phyloP scores from a whole-genome alignment of 73 alveolate species.

The Tetrahymena thermophila region DNA sequence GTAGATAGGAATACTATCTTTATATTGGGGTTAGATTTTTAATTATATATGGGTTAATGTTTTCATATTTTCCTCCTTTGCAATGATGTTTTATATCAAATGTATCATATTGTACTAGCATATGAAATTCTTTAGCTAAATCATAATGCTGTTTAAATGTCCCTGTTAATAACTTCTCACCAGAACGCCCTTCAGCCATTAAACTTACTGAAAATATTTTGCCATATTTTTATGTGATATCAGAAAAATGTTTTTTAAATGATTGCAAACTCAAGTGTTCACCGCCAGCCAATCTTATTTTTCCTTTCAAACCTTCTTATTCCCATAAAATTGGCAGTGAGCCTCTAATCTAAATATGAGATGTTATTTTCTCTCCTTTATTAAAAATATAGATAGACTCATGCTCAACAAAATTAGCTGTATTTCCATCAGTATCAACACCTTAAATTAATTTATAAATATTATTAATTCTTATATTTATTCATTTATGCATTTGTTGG shows the following conservation, averaged over 20 bases:
- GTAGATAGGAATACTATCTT: background rate
- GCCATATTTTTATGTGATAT: conserved; percentile 67
- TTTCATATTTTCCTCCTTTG: background rate
- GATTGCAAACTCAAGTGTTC: conserved; percentile 65
- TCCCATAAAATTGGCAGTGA: conserved; percentile 93
- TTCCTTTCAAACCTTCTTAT: conserved; percentile 54
- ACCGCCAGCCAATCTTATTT: conserved; percentile 66
- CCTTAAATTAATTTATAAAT: background rate
- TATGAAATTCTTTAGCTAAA: background rate
- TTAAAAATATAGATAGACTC: conserved; percentile 73
- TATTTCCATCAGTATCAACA: conserved; percentile 89
- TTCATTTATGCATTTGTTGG: too few species aligned
- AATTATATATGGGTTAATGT: background rate
- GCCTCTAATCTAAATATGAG: conserved; percentile 82
- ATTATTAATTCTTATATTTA: too few species aligned
- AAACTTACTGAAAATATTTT: conserved; percentile 24
- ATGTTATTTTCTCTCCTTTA: conserved; percentile 34
- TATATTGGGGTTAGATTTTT: background rate
- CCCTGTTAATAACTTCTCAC: background rate
- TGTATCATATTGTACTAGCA: background rate
- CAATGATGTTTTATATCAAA: background rate
- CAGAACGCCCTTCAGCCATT: background rate
- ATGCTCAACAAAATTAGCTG: conserved; percentile 87
- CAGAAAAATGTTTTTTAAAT: conserved; percentile 77
- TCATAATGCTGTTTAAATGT: background rate